Conservation (phyloP, 2,329 filamentous ascomycete species). For the Microcyclosporella mali region DNA sequence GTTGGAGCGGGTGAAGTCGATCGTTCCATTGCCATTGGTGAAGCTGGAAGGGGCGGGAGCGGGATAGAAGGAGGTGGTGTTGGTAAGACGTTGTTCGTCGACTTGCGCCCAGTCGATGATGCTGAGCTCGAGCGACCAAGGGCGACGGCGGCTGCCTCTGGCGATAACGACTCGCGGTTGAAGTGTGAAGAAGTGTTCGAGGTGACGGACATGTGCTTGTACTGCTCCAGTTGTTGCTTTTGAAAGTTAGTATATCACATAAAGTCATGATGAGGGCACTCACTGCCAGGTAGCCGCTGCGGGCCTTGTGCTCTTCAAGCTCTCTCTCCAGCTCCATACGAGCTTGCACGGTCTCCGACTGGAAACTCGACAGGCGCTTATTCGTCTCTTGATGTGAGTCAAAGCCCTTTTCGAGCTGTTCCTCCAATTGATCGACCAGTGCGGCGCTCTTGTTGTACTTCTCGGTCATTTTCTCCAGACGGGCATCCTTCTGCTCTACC, state of each 20-base stretch:
- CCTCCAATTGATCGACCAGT: conserved; percentile 90
- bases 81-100: conserved; percentile 75
- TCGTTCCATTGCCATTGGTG: conserved; percentile 35
- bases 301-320: conserved; percentile 70
- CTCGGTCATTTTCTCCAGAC: conserved; percentile 51
- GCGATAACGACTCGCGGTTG: conserved; percentile 43
- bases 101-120: conserved; percentile 74
- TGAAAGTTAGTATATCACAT: conserved; percentile 40
- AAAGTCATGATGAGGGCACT: background rate
- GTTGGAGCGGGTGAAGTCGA: conserved; percentile 55
- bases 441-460: conserved; percentile 87
- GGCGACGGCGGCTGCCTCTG: conserved; percentile 35
- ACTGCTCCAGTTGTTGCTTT: conserved; percentile 50
- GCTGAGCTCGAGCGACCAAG: conserved; percentile 53
- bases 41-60: conserved; percentile 77
- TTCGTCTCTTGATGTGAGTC: conserved; percentile 82
- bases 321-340: conserved; percentile 49
- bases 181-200: conserved; percentile 27
- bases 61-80: conserved; percentile 94
- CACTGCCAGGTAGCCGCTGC: conserved; percentile 74
- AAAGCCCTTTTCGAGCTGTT: conserved; percentile 90
- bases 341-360: conserved; percentile 41
- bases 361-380: conserved; percentile 72
- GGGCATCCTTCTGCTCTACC: conserved; percentile 51
- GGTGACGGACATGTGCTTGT: conserved; percentile 28